These are phyloP conservation scores for Aspergillus cristatus DNA, from an alignment of 495 filamentous ascomycete species.

Conservation along the genomic window DNA sequence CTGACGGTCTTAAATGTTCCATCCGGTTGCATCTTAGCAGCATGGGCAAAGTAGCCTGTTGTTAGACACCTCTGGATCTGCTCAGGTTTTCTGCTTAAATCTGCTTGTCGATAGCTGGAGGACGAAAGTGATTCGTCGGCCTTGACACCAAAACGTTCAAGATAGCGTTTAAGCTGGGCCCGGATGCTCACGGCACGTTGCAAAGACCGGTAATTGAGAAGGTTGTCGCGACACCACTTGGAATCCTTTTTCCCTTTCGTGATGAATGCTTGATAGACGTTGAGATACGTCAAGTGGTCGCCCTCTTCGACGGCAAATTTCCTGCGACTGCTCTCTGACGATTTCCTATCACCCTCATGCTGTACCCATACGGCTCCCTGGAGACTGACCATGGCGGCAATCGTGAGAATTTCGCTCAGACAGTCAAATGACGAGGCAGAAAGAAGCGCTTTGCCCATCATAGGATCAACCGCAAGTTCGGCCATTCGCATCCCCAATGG, in stretches of 20 bases:
- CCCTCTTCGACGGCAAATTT: slow-evolving; percentile 92
- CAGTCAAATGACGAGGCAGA: slow-evolving; percentile 69
- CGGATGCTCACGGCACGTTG: slow-evolving; percentile 77
- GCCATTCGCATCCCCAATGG: slow-evolving; percentile 88
- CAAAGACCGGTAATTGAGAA: slow-evolving; percentile 78
- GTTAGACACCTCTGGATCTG: slow-evolving; percentile 81
- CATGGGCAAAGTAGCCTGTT: slow-evolving; percentile 89
- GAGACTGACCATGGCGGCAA: slow-evolving; percentile 90
- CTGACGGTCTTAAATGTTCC: slow-evolving; percentile 79
- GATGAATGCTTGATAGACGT: slow-evolving; percentile 86
- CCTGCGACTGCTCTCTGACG: slow-evolving; percentile 59
- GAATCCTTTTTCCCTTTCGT: slow-evolving; percentile 77
- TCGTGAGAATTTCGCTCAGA: slow-evolving; percentile 75
- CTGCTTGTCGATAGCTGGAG: slow-evolving; percentile 16
- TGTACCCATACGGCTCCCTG: slow-evolving; percentile 76
- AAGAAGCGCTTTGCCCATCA: slow-evolving; percentile 89
- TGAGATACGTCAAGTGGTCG: slow-evolving; percentile 89
- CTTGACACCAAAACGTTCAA: slow-evolving; percentile 74
- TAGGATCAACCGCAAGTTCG: slow-evolving; percentile 88
- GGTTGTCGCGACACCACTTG: slow-evolving; percentile 79
- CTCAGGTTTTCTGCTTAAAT: slow-evolving; percentile 47
- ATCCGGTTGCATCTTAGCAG: slow-evolving; percentile 91
- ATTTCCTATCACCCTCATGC: slow-evolving; percentile 65
- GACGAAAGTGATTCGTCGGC: slow-evolving; percentile 50
- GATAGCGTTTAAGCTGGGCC: slow-evolving; percentile 73